Base-by-base conservation (phyloP, 345 rosid genomes). In the Sonneratia caseolaris region DNA sequence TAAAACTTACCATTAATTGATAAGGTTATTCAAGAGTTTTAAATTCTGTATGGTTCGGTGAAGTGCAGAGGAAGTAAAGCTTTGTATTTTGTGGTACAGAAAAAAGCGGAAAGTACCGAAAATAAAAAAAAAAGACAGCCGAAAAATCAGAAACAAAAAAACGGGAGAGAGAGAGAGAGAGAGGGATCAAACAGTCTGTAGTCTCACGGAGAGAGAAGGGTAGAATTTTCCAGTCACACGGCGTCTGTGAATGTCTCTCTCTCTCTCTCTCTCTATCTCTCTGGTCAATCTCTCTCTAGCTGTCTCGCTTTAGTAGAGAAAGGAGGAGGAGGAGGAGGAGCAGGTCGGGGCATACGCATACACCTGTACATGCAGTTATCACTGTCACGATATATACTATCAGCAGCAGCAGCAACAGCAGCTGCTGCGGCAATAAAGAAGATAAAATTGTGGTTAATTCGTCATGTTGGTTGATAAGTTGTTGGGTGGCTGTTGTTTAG, bases 331-430 rank as follows among this genome's bases (percentile, higher is more conserved):
- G 38, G 66, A 47, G 66, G 14, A 13, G 64, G 65, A 59, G 13
- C 49, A 19, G 64, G 66, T 15, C 7, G 51, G 51, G 24, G 56
- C 73, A 3, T 12, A 14, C 48, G 51, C 75, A 0, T 6, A 48
- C 75, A 72, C 75, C 69, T 72, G 74, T 72, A 43, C 69, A 16
- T 72, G 69, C 75, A 72, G 32, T 65, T 72, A 64, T 64, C 75
- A 5, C 69, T 40, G 70, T 72, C 75, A 72, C 75, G 70, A 67
- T 72, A 49, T 57, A 15, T 7, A 32, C 66, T 42, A 64, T 8
- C 65, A 42, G 45, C 45, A 42, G 45, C 19, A 0, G 19, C 32
- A 27, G 0, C 32, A 57, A 3, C 19, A 0, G 19, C 32, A 27
- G 0, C 32, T 40, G 14, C 6, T 32, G 19, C 21, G 0, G 15